These are phyloP conservation scores for Capniomyces stellatus DNA, from an alignment of 371 early-diverging fungal genomes.

Conservation along the genomic window DNA sequence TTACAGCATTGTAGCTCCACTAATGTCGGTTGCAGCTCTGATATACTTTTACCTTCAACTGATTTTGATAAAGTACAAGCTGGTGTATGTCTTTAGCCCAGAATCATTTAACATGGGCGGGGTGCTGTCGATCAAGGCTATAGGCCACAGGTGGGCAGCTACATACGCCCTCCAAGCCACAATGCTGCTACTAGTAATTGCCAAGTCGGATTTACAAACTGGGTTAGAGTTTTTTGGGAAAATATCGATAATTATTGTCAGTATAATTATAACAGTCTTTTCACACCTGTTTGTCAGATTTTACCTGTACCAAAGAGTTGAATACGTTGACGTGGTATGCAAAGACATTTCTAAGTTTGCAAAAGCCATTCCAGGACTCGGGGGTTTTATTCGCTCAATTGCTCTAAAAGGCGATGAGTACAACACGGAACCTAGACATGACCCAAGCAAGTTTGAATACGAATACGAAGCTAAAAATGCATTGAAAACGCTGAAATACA, in stretches of 20 bases:
- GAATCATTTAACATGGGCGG: conserved; percentile 35
- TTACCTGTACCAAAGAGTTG: not conserved
- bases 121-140: conserved; percentile 5
- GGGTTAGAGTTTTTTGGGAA: not conserved
- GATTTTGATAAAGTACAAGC: conserved; percentile 51
- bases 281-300: not conserved
- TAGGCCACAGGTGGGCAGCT: conserved; percentile 9
- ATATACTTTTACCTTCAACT: conserved; percentile 43
- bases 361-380: not conserved
- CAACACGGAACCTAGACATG: no score
- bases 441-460: not conserved
- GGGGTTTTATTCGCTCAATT: not conserved
- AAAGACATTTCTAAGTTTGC: not conserved
- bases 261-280: not conserved
- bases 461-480: not conserved
- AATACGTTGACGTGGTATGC: not conserved
- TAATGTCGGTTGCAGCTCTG: conserved; percentile 46
- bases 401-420: no score
- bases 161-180: conserved; percentile 3
- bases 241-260: not conserved
- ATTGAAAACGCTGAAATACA: not conserved
- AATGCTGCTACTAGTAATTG: not conserved
- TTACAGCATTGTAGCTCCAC: conserved; percentile 54
- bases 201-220: not conserved
- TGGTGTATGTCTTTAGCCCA: conserved; percentile 44